Percentiles rank a stretch among this genome's conserved stretches.
phyloP scores from a whole-genome alignment of 345 rosid genomes.

The Hibiscus trionum region DNA sequence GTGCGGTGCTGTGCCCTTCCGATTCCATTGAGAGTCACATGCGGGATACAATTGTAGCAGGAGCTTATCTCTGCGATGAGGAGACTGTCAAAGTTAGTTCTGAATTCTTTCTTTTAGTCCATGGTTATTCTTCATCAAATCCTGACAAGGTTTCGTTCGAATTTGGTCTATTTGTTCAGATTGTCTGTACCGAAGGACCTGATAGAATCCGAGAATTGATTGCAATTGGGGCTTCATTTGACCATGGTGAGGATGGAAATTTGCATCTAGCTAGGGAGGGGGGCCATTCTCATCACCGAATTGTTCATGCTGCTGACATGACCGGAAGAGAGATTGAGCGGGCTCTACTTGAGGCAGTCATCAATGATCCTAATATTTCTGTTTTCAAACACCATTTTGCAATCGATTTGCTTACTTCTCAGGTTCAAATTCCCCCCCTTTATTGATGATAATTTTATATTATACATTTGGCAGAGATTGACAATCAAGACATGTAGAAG shows the following conservation, averaged over 20 bases:
- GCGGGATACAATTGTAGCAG: slow-evolving; percentile 93
- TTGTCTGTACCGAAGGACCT: slow-evolving; percentile 96
- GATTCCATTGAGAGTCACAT: slow-evolving; percentile 98
- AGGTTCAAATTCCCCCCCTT: slow-evolving; percentile 31
- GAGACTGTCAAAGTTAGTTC: slow-evolving; percentile 86
- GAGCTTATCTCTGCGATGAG: slow-evolving; percentile 91
- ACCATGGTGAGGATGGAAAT: slow-evolving; percentile 91
- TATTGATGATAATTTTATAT: background rate
- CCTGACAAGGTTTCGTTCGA: background rate
- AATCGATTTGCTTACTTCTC: slow-evolving; percentile 82
- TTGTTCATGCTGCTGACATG: slow-evolving; percentile 97
- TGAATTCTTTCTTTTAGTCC: background rate
- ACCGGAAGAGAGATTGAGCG: slow-evolving; percentile 97
- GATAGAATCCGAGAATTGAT: slow-evolving; percentile 86
- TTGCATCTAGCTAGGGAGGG: slow-evolving; percentile 96
- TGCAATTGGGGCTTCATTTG: slow-evolving; percentile 92
- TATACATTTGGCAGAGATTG: background rate
- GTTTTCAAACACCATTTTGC: slow-evolving; percentile 88
- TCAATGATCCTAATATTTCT: slow-evolving; percentile 64
- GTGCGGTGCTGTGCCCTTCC: slow-evolving; percentile 84
- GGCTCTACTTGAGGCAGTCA: slow-evolving; percentile 76
- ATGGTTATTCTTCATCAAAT: background rate
- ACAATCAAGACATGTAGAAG: background rate
- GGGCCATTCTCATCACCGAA: slow-evolving; percentile 89
- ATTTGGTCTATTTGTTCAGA: slow-evolving; percentile 33